Percentiles rank a stretch among this genome's conserved stretches.
These are phyloP conservation scores for Hymenoscyphus fraxineus DNA, from an alignment of 2,329 filamentous ascomycete species.

Conservation along the genomic window DNA sequence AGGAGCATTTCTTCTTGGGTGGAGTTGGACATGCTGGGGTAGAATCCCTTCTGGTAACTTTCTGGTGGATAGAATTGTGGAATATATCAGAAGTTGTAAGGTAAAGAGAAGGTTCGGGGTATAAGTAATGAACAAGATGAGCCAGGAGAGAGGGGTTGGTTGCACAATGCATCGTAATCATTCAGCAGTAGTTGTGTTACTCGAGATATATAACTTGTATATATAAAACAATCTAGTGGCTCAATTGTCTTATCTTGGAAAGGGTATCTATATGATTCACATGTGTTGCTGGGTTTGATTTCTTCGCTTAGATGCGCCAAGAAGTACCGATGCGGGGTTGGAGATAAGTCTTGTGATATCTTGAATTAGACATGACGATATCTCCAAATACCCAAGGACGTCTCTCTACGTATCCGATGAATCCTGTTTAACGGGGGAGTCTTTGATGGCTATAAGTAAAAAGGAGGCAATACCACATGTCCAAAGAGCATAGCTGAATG, in stretches of 20 bases:
- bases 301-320: background rate
- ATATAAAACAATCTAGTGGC: background rate
- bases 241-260: background rate
- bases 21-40: background rate
- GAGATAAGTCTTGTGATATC: background rate
- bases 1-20: slow-evolving; percentile 24
- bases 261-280: background rate
- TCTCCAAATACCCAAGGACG: background rate
- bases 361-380: background rate
- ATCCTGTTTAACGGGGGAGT: too few species aligned
- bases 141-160: background rate
- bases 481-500: background rate
- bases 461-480: background rate
- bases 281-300: background rate
- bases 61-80: background rate
- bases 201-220: background rate
- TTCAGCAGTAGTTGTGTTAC: background rate
- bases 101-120: background rate
- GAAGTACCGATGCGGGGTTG: background rate
- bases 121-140: background rate
- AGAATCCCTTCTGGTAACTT: background rate
- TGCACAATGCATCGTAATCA: background rate
- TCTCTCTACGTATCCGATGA: background rate
- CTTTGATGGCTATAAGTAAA: background rate
- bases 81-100: background rate